Conservation (phyloP, 768 basidiomycete genomes). For the Amanita rubescens region DNA sequence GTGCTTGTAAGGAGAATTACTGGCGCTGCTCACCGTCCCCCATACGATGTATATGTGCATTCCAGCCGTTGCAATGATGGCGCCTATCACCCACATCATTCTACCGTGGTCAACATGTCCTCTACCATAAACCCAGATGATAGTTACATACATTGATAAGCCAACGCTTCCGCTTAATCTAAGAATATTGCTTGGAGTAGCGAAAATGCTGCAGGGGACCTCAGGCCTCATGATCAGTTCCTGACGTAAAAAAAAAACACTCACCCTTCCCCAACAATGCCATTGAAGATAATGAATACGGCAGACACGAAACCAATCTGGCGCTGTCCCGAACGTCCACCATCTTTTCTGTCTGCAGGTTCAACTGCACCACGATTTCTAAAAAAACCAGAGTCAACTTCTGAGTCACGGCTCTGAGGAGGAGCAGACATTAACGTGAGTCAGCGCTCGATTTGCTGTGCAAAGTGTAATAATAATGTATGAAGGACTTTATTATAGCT, state of each 20-base stretch:
- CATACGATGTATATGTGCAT: constrained; percentile 67
- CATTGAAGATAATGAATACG: constrained; percentile 64
- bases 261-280: constrained; percentile 65
- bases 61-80: constrained; percentile 55
- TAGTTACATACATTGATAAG: constrained; percentile 34
- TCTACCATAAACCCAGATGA: too few relatives aligned
- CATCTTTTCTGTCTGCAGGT: background rate
- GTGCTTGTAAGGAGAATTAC: background rate
- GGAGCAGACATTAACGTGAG: too few relatives aligned
- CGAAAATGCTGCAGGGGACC: constrained; percentile 46
- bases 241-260: constrained; percentile 8
- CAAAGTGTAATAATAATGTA: too few relatives aligned
- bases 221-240: background rate
- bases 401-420: too few relatives aligned
- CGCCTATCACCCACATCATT: constrained; percentile 64
- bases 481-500: too few relatives aligned
- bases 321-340: background rate
- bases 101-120: background rate
- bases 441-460: too few relatives aligned
- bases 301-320: constrained; percentile 20
- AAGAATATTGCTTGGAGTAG: constrained; percentile 61
- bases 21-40: constrained; percentile 46
- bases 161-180: constrained; percentile 64
- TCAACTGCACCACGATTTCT: background rate
- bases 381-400: too few relatives aligned